phyloP scores from a whole-genome alignment of 2,329 filamentous ascomycete genomes.

The Phaeosphaeria sp. region DNA sequence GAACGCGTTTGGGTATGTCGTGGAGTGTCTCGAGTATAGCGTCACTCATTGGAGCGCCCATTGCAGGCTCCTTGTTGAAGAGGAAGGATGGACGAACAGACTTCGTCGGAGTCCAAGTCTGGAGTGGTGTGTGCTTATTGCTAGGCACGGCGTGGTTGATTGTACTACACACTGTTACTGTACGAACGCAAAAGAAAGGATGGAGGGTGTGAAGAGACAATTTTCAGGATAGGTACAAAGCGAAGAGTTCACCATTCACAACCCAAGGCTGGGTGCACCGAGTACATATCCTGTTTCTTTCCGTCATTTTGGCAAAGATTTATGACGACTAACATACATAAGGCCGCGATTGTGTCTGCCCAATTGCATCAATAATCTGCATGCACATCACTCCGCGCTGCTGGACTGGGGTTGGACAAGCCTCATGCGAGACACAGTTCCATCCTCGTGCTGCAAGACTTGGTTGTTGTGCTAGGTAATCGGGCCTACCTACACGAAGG shows the following conservation, averaged over 20 bases:
- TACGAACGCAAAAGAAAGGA: conserved; percentile 32
- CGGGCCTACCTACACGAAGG: no score
- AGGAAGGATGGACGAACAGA: conserved; percentile 26
- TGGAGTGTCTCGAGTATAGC: conserved; percentile 46
- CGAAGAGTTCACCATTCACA: not conserved
- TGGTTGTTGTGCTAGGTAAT: not conserved
- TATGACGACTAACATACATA: not conserved
- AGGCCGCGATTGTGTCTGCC: not conserved
- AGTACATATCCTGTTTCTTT: not conserved
- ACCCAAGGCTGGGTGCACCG: not conserved
- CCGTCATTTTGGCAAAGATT: no score
- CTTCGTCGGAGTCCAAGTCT: conserved; percentile 44
- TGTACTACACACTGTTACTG: conserved; percentile 34
- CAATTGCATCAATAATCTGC: not conserved
- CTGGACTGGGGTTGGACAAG: not conserved
- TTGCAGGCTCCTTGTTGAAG: conserved; percentile 42
- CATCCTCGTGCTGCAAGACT: not conserved
- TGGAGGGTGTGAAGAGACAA: conserved; percentile 33
- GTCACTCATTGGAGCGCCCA: conserved; percentile 44
- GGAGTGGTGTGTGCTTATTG: conserved; percentile 45
- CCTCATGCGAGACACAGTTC: not conserved
- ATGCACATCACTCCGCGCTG: not conserved
- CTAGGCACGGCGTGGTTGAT: conserved; percentile 31
- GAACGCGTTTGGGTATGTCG: conserved; percentile 47
- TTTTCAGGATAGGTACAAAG: no score